Evolutionary conservation across 2,329 filamentous ascomycete genomes (phyloP).

Genomic region (Graphilbum fragrans): DNA sequence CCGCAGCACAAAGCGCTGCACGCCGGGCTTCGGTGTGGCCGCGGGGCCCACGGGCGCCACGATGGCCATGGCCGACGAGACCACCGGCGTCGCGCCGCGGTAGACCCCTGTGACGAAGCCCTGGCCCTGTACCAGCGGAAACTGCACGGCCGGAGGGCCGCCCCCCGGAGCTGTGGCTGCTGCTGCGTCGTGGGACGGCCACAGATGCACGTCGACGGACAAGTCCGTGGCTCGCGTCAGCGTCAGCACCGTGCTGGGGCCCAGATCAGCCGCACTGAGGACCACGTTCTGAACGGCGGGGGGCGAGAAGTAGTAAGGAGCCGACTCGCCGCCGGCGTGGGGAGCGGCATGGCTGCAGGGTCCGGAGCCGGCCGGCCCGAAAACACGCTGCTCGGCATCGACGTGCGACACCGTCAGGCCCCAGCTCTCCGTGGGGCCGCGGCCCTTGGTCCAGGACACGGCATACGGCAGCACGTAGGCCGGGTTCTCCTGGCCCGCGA

Average conservation of each 20-base stretch:
- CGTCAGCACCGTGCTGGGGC: slow-evolving; percentile 41
- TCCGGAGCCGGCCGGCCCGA: slow-evolving; percentile 32
- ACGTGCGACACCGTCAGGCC: slow-evolving; percentile 69
- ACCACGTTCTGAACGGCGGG: slow-evolving; percentile 71
- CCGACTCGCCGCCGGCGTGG: slow-evolving; percentile 38
- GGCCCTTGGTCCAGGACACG: slow-evolving; percentile 54
- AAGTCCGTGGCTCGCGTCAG: slow-evolving; percentile 42
- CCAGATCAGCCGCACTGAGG: slow-evolving; percentile 67
- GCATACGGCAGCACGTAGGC: slow-evolving; percentile 69
- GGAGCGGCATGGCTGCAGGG: not conserved
- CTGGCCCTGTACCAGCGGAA: slow-evolving; percentile 84
- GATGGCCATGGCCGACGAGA: slow-evolving; percentile 48
- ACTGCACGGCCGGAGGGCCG: slow-evolving; percentile 51
- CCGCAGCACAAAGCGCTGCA: slow-evolving; percentile 64
- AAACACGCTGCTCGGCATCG: slow-evolving; percentile 54
- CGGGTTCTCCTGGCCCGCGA: slow-evolving; percentile 57
- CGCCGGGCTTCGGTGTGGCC: slow-evolving; percentile 33
- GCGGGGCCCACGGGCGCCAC: not conserved
- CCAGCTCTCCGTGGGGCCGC: slow-evolving; percentile 52
- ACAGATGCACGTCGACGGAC: slow-evolving; percentile 57
- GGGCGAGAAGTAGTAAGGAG: slow-evolving; percentile 67
- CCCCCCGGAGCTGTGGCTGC: slow-evolving; percentile 15
- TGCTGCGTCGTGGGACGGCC: slow-evolving; percentile 16
- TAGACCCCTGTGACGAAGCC: slow-evolving; percentile 74
- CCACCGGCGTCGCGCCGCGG: slow-evolving; percentile 52